Percentiles rank a stretch among this genome's conserved stretches.
phyloP scores from a whole-genome alignment of 345 rosid species.

The Lepidium sativum region DNA sequence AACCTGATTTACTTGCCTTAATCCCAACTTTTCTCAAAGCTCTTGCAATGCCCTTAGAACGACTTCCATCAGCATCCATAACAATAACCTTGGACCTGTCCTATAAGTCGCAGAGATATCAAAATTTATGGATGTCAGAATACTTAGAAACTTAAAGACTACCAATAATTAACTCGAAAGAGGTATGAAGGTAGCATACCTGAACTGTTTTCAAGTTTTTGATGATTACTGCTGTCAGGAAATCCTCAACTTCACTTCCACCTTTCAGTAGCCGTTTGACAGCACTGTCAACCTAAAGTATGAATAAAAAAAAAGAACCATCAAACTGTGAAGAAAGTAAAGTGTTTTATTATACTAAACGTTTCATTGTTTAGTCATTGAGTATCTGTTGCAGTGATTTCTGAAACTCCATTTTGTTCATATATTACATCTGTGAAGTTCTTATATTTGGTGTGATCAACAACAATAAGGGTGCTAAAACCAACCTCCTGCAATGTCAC shows the following conservation, averaged over 20 bases:
- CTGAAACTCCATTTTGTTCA: not conserved
- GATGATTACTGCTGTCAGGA: slow-evolving; percentile 60
- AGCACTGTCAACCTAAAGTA: slow-evolving; percentile 52
- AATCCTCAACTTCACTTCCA: slow-evolving; percentile 64
- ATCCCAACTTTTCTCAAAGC: slow-evolving; percentile 79
- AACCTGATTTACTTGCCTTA: slow-evolving; percentile 38
- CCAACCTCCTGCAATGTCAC: slow-evolving; percentile 74
- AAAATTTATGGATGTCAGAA: slow-evolving; percentile 27
- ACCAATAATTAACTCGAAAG: not conserved
- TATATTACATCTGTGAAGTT: not conserved
- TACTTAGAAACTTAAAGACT: not conserved
- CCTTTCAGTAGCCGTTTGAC: slow-evolving; percentile 55
- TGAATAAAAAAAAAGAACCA: slow-evolving; percentile 16
- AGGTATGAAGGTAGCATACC: slow-evolving; percentile 34
- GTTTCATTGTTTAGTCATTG: too few relatives aligned
- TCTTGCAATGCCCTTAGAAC: slow-evolving; percentile 85
- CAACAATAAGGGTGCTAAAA: slow-evolving; percentile 15
- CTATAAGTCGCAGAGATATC: slow-evolving; percentile 54
- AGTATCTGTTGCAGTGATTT: not conserved
- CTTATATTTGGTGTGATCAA: not conserved
- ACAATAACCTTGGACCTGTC: slow-evolving; percentile 92
- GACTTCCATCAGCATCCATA: slow-evolving; percentile 88
- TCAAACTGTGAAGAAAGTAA: slow-evolving; percentile 7
- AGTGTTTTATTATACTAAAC: not conserved
- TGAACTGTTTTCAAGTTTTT: slow-evolving; percentile 69